A percentile compares a stretch with the other conserved stretches of the same genome.
phyloP scores from a whole-genome alignment of 1,284 basidiomycete genomes.

The Termitomyces sp. region DNA sequence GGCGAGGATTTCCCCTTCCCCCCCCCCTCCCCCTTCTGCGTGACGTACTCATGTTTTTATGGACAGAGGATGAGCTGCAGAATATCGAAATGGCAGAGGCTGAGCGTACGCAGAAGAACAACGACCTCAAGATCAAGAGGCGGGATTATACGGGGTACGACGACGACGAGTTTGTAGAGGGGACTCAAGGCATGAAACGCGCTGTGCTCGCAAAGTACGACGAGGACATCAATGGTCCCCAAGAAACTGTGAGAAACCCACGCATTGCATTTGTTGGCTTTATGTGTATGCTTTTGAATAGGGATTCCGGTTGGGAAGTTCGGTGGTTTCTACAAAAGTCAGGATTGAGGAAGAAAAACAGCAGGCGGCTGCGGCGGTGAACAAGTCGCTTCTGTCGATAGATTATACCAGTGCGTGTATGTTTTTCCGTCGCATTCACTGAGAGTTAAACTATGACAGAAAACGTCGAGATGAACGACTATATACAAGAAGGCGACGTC shows the following conservation, averaged over 20 bases:
- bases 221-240: slow-evolving; percentile 71
- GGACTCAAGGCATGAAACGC: slow-evolving; percentile 72
- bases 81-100: slow-evolving; percentile 90
- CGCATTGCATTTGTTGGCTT: too few species aligned
- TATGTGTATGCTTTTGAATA: too few species aligned
- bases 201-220: slow-evolving; percentile 95
- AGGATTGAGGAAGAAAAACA: slow-evolving; percentile 46
- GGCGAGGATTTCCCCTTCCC: slow-evolving; percentile 40
- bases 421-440: too few species aligned
- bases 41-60: neutral
- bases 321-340: slow-evolving; percentile 34
- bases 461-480: slow-evolving; percentile 83
- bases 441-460: too few species aligned
- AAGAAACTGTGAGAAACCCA: slow-evolving; percentile 50
- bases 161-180: slow-evolving; percentile 85
- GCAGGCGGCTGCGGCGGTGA: slow-evolving; percentile 58
- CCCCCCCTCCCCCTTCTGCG: too few species aligned
- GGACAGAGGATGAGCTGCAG: slow-evolving; percentile 91
- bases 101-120: slow-evolving; percentile 73
- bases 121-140: slow-evolving; percentile 85
- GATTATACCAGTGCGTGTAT: too few species aligned
- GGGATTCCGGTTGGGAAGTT: slow-evolving; percentile 78
- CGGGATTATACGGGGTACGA: slow-evolving; percentile 94
- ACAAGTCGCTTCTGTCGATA: slow-evolving; percentile 80
- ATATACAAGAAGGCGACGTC: slow-evolving; percentile 85